Percentiles rank a stretch among this genome's conserved stretches.
Evolutionary conservation across 176 grass and related monocot species (phyloP).

Genomic region (Elymus sibiricus): DNA sequence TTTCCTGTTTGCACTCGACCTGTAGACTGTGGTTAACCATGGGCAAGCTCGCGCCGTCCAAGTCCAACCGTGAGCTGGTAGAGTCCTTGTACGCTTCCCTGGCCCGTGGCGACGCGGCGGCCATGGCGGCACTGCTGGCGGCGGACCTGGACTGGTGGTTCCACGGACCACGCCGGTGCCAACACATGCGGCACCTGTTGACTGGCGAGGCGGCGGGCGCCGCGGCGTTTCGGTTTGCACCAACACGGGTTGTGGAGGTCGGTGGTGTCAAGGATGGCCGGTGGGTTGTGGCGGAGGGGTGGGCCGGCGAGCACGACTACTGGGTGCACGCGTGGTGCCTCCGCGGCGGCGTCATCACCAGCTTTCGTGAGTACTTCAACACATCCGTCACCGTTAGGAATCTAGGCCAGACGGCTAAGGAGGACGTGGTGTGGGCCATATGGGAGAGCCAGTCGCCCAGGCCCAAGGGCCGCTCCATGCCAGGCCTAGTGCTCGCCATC

Average conservation of each 20-base stretch:
- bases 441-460: too few species aligned
- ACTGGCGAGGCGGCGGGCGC: slow-evolving; percentile 3
- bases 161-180: slow-evolving; percentile 44
- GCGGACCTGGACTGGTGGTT: slow-evolving; percentile 52
- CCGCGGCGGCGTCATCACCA: slow-evolving; percentile 25
- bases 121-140: background rate
- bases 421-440: too few species aligned
- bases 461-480: too few species aligned
- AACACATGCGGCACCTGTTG: slow-evolving; percentile 36
- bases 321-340: slow-evolving; percentile 52
- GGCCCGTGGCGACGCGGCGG: slow-evolving; percentile 2
- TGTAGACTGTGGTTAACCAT: background rate
- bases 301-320: slow-evolving; percentile 30
- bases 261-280: background rate
- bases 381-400: slow-evolving; percentile 30
- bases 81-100: slow-evolving; percentile 36
- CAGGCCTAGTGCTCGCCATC: too few species aligned
- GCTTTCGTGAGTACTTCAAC: slow-evolving; percentile 53
- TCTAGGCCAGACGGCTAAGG: background rate
- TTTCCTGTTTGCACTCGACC: background rate
- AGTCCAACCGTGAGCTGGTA: slow-evolving; percentile 14
- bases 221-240: background rate
- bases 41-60: background rate
- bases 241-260: background rate
- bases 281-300: background rate